Evolutionary conservation across 2,329 filamentous ascomycete species (phyloP), one percentile per base, ranked within the genome.

Genomic region (Harringtonia aguacate): DNA sequence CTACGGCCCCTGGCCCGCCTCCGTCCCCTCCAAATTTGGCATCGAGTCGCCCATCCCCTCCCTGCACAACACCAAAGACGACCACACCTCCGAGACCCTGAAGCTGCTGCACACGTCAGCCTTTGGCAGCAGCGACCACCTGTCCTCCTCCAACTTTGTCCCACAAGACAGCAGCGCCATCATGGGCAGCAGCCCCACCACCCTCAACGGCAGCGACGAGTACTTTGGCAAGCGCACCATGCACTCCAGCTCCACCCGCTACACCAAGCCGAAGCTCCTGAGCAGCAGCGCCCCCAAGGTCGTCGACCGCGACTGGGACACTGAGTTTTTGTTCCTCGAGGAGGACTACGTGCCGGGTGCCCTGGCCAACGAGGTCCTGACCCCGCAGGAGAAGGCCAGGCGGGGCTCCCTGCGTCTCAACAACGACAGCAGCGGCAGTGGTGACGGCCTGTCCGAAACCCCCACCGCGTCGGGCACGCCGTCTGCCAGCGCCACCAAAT

Each of bases 1-100:
- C 47, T 88, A 89, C 59, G 92, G 86, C 0, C 87, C 89, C 0
- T 88, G 94, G 62, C 89, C 90, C 8, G 86, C 89, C 0, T 97
- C 90, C 0, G 85, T 97, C 12, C 92, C 92, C 10, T 86, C 87
- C 41, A 86, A 90, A 55, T 95, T 97, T 55, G 86, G 86, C 14
- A 69, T 95, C 52, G 89, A 95, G 42, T 88, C 84, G 9, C 88
- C 88, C 6, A 84, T 87, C 3, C 77, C 82, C 2, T 88, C 86
- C 1, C 72, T 87, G 34, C 74, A 69, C 56, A 71, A 70, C 27
- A 79, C 70, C 46, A 77, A 77, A 52, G 77, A 81, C 40, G 64
- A 67, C 3, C 69, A 75, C 41, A 76, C 77, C 4, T 80, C 77
- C 3, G 77, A 81, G 53, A 76, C 78, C 8, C 64, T 84, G 22